Percentiles rank a stretch among this genome's conserved stretches.
Evolutionary conservation across 345 rosid species (phyloP).

Genomic region (Citropsis articulata): DNA sequence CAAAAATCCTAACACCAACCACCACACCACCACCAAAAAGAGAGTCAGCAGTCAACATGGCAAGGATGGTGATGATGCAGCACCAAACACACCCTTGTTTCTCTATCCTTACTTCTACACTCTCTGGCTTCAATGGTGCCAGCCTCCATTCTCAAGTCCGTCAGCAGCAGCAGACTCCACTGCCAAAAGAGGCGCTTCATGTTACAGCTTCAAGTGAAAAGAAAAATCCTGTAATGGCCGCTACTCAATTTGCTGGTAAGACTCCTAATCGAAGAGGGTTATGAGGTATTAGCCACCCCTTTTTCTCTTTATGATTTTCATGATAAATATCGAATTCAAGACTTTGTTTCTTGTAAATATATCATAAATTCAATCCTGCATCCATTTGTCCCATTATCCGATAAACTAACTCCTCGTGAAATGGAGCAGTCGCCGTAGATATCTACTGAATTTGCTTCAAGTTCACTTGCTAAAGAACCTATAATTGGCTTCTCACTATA

Average conservation of each 20-base stretch:
- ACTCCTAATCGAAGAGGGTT: conserved; percentile 83
- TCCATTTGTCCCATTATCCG: background rate
- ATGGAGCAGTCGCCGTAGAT: background rate
- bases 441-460: background rate
- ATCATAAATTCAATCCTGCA: background rate
- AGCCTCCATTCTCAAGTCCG: conserved; percentile 47
- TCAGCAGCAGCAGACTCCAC: conserved; percentile 8
- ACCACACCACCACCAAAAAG: background rate
- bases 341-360: background rate
- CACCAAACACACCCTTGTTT: conserved; percentile 53
- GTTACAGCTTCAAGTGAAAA: conserved; percentile 69
- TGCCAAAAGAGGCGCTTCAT: conserved; percentile 59
- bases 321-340: background rate
- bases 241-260: conserved; percentile 74
- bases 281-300: conserved; percentile 44
- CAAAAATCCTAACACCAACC: conserved; percentile 13
- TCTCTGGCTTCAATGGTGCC: conserved; percentile 76
- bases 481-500: conserved; percentile 27
- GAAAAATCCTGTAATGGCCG: conserved; percentile 89
- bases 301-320: background rate
- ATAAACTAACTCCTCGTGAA: background rate
- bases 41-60: conserved; percentile 44
- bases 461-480: background rate
- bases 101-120: conserved; percentile 60
- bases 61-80: conserved; percentile 56